Base-by-base conservation (phyloP, 305 asterid genomes). In the Fraxinus nigra region DNA sequence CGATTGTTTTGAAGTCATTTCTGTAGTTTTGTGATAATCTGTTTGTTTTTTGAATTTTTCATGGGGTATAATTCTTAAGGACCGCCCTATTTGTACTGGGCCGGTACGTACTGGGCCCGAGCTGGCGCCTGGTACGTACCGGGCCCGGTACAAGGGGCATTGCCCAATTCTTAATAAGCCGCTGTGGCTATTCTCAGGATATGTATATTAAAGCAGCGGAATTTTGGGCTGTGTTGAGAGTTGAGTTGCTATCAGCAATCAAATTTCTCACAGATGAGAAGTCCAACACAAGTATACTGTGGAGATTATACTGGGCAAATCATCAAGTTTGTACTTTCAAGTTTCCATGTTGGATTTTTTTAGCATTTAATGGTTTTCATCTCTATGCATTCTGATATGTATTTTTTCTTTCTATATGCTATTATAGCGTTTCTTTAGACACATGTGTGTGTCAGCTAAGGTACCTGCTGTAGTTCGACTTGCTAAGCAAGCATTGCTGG, bases 291-390 rank as follows among this genome's bases (percentile, higher is more conserved):
- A 89, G 94, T 88, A 95, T 90, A 84, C 54, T 97, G 56, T 97
- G 99, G 99, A 90, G 99, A 89, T 87, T 94, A 87, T 97, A 93
- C 89, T 97, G 99, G 99, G 97, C 98, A 9, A 94, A 84, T 83
- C 99, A 97, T 86, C 99, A 97, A 98, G 98, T 96, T 85, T 69
- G 56, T 51, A 37, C 63, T 85, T 84, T 83, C 84, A 24, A 78
- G 32, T 38, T 84, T 16, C 67, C 77, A 81, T 69, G 76, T 81
- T 77, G 80, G 22, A 78, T 32, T 76, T 65, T 79, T 79, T 65
- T 20, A 70, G 59, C 82, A 34, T 78, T 79, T 80, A 8, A 40
- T 61, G 59, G 75, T 65, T 46, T 33, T 61, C 35, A 33, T 75
- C 37, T 75, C 56, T 77, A 14, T 46, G 38, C 79, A 59, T 80